A percentile compares a stretch with the other conserved stretches of the same genome.
Conservation (phyloP, 495 filamentous ascomycete genomes). For the Cryomyces antarcticus region DNA sequence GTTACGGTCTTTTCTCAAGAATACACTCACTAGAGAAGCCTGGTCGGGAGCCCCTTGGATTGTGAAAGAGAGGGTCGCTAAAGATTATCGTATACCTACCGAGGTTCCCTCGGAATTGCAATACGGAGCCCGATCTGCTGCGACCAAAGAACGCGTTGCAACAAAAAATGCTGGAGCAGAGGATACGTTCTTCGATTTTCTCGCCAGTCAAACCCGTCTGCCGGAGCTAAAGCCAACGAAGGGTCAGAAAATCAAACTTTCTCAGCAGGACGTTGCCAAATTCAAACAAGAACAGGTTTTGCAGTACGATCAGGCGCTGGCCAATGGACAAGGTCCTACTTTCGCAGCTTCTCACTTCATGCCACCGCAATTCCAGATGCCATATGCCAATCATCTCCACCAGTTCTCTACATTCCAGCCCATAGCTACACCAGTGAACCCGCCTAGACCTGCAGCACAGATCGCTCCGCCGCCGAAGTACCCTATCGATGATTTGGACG, state of each 20-base stretch:
- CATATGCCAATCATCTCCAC: background rate
- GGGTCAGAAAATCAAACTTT: constrained; percentile 45
- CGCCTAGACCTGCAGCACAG: constrained; percentile 13
- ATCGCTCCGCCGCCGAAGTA: constrained; percentile 71
- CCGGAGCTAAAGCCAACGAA: constrained; percentile 45
- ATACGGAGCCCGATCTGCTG: too few relatives aligned
- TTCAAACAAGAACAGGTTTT: background rate
- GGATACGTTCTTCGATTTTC: too few relatives aligned
- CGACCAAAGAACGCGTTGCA: too few relatives aligned
- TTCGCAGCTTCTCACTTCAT: background rate
- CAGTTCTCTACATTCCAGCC: background rate
- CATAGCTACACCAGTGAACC: background rate
- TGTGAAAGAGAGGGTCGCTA: constrained; percentile 71
- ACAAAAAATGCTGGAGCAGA: too few relatives aligned
- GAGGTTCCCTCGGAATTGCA: constrained; percentile 50
- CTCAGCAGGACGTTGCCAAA: constrained; percentile 20
- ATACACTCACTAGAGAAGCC: constrained; percentile 72
- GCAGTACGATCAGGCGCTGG: constrained; percentile 1
- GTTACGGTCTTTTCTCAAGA: constrained; percentile 83
- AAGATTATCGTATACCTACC: constrained; percentile 63
- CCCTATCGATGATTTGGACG: constrained; percentile 81
- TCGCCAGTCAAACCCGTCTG: too few relatives aligned
- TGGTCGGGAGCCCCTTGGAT: constrained; percentile 94
- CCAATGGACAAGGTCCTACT: background rate
- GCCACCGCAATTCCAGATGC: background rate